These are phyloP conservation scores for Solanum microdontum DNA, from an alignment of 257 asterid genomes.

Conservation along the genomic window DNA sequence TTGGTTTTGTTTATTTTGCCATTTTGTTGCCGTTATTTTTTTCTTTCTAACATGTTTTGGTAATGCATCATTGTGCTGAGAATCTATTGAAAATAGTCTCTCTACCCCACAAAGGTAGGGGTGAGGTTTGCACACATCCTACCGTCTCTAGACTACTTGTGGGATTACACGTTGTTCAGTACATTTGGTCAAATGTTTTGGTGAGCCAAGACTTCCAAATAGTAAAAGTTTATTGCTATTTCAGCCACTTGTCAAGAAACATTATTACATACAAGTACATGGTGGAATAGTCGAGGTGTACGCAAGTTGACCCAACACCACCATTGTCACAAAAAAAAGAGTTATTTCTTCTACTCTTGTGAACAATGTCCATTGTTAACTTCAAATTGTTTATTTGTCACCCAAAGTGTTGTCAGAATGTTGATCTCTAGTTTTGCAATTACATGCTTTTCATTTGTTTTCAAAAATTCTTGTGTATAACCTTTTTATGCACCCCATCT, in stretches of 20 bases:
- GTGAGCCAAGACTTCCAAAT: neutral
- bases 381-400: neutral
- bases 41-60: neutral
- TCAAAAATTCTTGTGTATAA: neutral
- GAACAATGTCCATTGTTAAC: neutral
- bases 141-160: neutral
- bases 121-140: accelerated
- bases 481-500: neutral
- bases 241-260: neutral
- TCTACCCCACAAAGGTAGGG: neutral
- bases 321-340: neutral
- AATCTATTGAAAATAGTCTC: neutral
- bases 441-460: neutral
- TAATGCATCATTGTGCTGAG: neutral
- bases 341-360: neutral
- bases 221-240: neutral
- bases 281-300: neutral
- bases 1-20: neutral
- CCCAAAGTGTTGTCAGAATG: neutral
- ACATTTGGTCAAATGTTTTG: neutral
- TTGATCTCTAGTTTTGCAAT: neutral
- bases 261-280: neutral
- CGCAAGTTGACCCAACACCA: neutral
- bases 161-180: too few species aligned
- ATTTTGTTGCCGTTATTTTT: neutral